Conservation (phyloP, 306 rosid genomes). For the Cucurbita moschata region DNA sequence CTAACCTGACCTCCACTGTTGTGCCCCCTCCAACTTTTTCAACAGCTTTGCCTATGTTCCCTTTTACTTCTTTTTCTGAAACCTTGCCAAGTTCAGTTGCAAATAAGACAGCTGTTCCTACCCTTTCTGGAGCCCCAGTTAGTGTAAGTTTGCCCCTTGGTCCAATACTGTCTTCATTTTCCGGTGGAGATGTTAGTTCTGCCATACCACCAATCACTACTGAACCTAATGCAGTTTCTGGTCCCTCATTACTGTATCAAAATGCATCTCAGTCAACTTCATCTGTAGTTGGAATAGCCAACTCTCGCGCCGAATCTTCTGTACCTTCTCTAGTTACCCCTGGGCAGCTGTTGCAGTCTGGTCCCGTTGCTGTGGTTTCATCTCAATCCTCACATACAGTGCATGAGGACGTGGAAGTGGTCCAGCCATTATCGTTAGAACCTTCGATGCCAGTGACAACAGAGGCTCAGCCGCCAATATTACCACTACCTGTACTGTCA, state of each 20-base stretch:
- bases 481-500: conserved; percentile 57
- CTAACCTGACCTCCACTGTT: conserved; percentile 30
- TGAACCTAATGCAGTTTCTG: conserved; percentile 32
- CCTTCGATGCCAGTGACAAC: conserved; percentile 26
- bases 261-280: conserved; percentile 39
- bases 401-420: conserved; percentile 69
- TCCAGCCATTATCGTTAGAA: conserved; percentile 36
- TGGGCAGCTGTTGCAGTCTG: conserved; percentile 61
- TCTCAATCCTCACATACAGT: conserved; percentile 34
- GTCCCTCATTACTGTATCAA: conserved; percentile 31
- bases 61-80: conserved; percentile 31
- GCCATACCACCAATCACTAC: conserved; percentile 26
- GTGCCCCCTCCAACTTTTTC: conserved; percentile 21
- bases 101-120: conserved; percentile 34
- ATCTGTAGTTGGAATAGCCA: conserved; percentile 39
- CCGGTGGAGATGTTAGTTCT: conserved; percentile 35
- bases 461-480: conserved; percentile 58
- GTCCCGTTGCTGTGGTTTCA: conserved; percentile 20
- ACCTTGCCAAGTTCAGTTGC: conserved; percentile 24
- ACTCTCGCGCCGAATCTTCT: conserved; percentile 24
- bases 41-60: neutral
- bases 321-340: conserved; percentile 62
- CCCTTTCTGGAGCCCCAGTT: conserved; percentile 22
- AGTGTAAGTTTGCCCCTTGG: conserved; percentile 24
- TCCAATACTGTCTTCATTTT: conserved; percentile 9